Base-by-base conservation (phyloP, 257 asterid species). In the Ajuga chamaepitys region DNA sequence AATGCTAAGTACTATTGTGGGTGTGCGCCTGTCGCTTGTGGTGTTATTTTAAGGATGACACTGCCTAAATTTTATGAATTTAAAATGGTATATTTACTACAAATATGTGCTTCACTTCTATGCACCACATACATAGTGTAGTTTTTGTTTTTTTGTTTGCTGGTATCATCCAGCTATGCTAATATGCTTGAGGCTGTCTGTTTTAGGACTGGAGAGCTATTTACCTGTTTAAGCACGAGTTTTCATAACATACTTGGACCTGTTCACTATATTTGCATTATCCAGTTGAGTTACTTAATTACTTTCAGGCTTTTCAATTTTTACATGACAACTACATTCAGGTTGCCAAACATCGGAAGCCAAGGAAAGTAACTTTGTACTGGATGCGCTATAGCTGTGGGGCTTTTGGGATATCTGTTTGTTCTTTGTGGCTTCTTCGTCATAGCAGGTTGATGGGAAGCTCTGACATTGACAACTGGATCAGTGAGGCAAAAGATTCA, bases 381-480 rank as follows among this genome's bases (percentile, higher is more conserved):
- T 94, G 99, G 99, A 83, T 90, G 81, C 86, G 71, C 38, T 94
- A 94, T 69, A 85, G 93, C 40, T 82, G 90, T 78, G 97, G 99
- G 66, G 82, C 64, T 48, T 71, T 88, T 25, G 95, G 99, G 46
- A 25, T 94, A 71, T 88, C 96, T 57, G 64, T 85, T 70, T 76
- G 88, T 78, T 90, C 99, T n/a, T 9, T 90, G 45, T 94, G 97
- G 97, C 83, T 94, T 69, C 93, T 94, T 75, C 95, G 99, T 67
- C 99, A 90, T 71, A 94, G 99, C 77, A 85, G 74, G 78, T 81
- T 90, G 68, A 82, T 83, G 90, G 99, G 99, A 73, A 94, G 99
- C 82, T 77, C 97, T 71, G 99, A 94, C 80, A 83, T 94, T 71
- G 99, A 88, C 67, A 90, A 86, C 53, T 94, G 99, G 99, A 80